These are phyloP conservation scores for Nemania abortiva DNA, from an alignment of 2,329 filamentous ascomycete species.

Conservation along the genomic window DNA sequence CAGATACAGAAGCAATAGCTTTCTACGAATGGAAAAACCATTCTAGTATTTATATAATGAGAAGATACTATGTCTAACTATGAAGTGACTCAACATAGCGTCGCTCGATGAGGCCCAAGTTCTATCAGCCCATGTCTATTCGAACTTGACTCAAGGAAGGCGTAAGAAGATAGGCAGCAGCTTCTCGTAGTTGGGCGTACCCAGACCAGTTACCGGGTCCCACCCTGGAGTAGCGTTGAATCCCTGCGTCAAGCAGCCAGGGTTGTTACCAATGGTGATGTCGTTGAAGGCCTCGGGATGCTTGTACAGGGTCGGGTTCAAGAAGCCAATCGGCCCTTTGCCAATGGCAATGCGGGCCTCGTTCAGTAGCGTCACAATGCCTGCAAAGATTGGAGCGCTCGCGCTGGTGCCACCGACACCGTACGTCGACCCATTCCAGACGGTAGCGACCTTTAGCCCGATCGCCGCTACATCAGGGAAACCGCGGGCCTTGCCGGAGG, in stretches of 20 bases:
- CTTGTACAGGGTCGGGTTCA: conserved; percentile 48
- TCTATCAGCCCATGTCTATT: too few relatives aligned
- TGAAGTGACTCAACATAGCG: too few relatives aligned
- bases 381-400: conserved; percentile 44
- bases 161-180: conserved; percentile 36
- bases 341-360: conserved; percentile 43
- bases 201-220: conserved; percentile 53
- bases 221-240: conserved; percentile 49
- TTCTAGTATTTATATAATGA: too few relatives aligned
- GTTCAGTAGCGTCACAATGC: conserved; percentile 44
- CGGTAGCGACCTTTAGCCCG: conserved; percentile 54
- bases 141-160: conserved; percentile 33
- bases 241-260: conserved; percentile 48
- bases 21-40: too few relatives aligned
- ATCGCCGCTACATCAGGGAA: conserved; percentile 63
- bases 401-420: conserved; percentile 41
- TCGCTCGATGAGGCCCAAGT: too few relatives aligned
- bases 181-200: conserved; percentile 41
- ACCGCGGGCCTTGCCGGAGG: conserved; percentile 57
- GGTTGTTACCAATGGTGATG: conserved; percentile 49
- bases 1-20: too few relatives aligned
- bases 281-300: conserved; percentile 50
- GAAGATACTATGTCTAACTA: too few relatives aligned
- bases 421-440: conserved; percentile 54
- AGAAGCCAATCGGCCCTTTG: conserved; percentile 45